These are phyloP conservation scores for Pluteus cervinus DNA, from an alignment of 768 basidiomycete genomes.

Conservation along the genomic window DNA sequence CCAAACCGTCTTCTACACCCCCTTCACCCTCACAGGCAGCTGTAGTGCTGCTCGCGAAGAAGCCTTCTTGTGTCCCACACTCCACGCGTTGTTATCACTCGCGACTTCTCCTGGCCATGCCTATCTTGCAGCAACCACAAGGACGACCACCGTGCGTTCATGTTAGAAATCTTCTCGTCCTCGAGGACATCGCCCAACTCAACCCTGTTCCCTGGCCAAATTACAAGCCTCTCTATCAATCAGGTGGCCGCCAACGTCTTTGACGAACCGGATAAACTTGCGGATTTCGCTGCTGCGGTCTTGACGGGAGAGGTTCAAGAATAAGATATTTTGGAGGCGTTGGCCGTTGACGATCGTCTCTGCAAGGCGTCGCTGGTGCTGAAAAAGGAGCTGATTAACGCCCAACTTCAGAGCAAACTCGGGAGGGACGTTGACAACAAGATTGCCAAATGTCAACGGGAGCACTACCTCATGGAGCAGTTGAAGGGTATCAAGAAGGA, in stretches of 20 bases:
- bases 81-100: too few species aligned
- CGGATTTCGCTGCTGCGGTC: conserved; percentile 95
- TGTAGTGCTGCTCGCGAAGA: too few species aligned
- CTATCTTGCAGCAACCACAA: too few species aligned
- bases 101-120: too few species aligned
- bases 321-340: conserved; percentile 86
- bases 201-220: conserved; percentile 99
- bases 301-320: conserved; percentile 86
- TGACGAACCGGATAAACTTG: conserved; percentile 94
- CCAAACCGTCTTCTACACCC: too few species aligned
- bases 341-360: conserved; percentile 79
- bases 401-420: conserved; percentile 89
- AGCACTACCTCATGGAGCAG: conserved; percentile 96
- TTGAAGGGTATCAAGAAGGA: conserved; percentile 95
- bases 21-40: too few species aligned
- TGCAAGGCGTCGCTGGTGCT: conserved; percentile 86
- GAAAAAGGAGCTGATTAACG: conserved; percentile 97
- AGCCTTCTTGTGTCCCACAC: too few species aligned
- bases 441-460: conserved; percentile 88
- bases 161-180: conserved; percentile 92
- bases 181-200: conserved; percentile 97
- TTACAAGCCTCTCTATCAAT: conserved; percentile 92
- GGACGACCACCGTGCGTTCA: conserved; percentile 92
- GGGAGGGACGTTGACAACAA: conserved; percentile 91
- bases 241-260: conserved; percentile 91